Evolutionary conservation across 2,329 filamentous ascomycete species (phyloP).

Genomic region (Trichophaea hybrida): DNA sequence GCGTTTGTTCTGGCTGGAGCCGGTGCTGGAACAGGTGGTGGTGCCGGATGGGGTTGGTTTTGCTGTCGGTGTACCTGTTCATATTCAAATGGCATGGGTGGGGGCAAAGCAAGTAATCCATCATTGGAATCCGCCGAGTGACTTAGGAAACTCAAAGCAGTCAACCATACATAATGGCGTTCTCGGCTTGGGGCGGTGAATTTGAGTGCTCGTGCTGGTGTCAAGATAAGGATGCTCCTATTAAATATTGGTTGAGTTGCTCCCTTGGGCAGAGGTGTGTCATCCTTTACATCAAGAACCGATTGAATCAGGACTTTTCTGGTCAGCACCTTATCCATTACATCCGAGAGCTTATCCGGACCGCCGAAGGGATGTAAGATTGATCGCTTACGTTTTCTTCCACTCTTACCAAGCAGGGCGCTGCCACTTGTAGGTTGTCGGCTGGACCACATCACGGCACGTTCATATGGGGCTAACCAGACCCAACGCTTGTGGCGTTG

Average conservation of each 20-base stretch:
- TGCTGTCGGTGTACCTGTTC: slow-evolving; percentile 29
- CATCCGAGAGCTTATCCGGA: slow-evolving; percentile 21
- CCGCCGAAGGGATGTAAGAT: slow-evolving; percentile 7
- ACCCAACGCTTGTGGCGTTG: slow-evolving; percentile 91
- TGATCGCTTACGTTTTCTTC: slow-evolving; percentile 67
- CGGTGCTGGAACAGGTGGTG: slow-evolving; percentile 11
- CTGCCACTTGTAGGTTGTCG: slow-evolving; percentile 84
- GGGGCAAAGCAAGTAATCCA: slow-evolving; percentile 49
- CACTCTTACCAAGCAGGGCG: slow-evolving; percentile 83
- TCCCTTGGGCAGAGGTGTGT: slow-evolving; percentile 69
- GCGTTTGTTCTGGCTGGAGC: background rate
- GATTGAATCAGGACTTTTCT: slow-evolving; percentile 76
- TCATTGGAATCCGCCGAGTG: slow-evolving; percentile 73
- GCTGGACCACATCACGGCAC: slow-evolving; percentile 94
- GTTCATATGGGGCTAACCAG: slow-evolving; percentile 92
- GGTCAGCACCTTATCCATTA: slow-evolving; percentile 25
- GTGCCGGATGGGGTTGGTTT: slow-evolving; percentile 40
- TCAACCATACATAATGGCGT: slow-evolving; percentile 88
- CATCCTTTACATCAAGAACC: slow-evolving; percentile 90
- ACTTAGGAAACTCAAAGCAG: slow-evolving; percentile 82
- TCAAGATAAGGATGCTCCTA: slow-evolving; percentile 86
- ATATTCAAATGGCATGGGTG: slow-evolving; percentile 34
- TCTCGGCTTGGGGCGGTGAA: slow-evolving; percentile 76
- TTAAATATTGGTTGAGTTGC: slow-evolving; percentile 51
- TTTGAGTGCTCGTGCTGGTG: slow-evolving; percentile 82